These are phyloP conservation scores for Termitomyces sp. DNA, from an alignment of 768 basidiomycete species.

Conservation along the genomic window DNA sequence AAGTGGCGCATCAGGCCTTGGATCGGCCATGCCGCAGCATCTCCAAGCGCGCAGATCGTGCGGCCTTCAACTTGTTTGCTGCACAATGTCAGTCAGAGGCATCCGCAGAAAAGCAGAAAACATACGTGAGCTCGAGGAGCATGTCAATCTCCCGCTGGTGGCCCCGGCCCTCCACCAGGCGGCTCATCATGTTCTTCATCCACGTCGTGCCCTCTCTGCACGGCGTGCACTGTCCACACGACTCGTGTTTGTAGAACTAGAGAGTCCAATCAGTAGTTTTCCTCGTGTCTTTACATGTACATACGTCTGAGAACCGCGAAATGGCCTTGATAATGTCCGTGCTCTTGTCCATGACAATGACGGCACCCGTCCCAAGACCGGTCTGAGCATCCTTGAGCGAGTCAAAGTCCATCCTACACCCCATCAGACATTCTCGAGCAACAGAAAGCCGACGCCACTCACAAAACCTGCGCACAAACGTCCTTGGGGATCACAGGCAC, in stretches of 20 bases:
- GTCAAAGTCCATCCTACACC: constrained; percentile 90
- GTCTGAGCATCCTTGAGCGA: constrained; percentile 93
- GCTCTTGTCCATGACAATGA: constrained; percentile 98
- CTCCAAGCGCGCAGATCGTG: constrained; percentile 95
- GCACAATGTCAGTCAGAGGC: constrained; percentile 5
- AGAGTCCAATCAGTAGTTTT: not conserved
- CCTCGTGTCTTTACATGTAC: constrained; percentile 8
- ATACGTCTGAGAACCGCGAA: constrained; percentile 80
- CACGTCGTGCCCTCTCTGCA: constrained; percentile 95
- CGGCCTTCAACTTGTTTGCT: constrained; percentile 96
- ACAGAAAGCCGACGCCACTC: constrained; percentile 26
- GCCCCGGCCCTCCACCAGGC: constrained; percentile 87
- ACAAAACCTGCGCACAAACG: constrained; percentile 85
- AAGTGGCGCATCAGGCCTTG: constrained; percentile 98
- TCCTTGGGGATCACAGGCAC: constrained; percentile 88
- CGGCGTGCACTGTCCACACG: constrained; percentile 95
- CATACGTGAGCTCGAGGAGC: constrained; percentile 90
- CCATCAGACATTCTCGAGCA: not conserved
- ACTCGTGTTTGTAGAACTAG: constrained; percentile 97
- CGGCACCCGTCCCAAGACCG: constrained; percentile 96
- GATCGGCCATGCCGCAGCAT: constrained; percentile 98
- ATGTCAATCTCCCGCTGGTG: constrained; percentile 96
- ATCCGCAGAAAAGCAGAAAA: constrained; percentile 2
- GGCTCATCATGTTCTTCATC: constrained; percentile 99
- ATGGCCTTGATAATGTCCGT: constrained; percentile 94